Conservation (phyloP, 1,139 yeast genomes). For the Komagataea norvegica region DNA sequence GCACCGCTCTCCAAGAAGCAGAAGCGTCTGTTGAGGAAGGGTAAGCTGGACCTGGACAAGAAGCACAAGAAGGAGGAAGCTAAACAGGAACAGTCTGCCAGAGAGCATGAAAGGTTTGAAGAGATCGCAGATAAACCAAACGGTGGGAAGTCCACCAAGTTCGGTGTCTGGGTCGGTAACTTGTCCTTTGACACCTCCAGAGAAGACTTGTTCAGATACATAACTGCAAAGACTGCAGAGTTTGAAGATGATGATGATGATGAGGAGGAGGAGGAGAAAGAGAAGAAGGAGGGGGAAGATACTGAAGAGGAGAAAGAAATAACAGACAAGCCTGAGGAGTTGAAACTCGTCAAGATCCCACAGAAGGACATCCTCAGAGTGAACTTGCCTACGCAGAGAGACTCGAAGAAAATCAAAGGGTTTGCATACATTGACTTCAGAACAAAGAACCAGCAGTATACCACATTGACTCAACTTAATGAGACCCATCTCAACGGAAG, state of each 20-base stretch:
- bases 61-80: conserved; percentile 47
- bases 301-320: conserved; percentile 1
- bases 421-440: conserved; percentile 88
- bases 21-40: conserved; percentile 73
- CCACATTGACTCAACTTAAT: conserved; percentile 55
- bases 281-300: background rate
- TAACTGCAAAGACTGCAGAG: conserved; percentile 52
- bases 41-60: conserved; percentile 59
- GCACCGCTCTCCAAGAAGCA: conserved; percentile 90
- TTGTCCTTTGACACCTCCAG: conserved; percentile 78
- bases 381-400: conserved; percentile 58
- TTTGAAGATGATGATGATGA: conserved; percentile 38
- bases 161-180: conserved; percentile 94
- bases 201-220: conserved; percentile 65
- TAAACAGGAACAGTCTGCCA: conserved; percentile 26
- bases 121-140: conserved; percentile 14
- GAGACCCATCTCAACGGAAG: conserved; percentile 79
- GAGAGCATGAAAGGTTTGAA: conserved; percentile 15
- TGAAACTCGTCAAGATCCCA: conserved; percentile 38
- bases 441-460: conserved; percentile 55
- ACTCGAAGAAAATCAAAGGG: conserved; percentile 58
- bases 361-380: conserved; percentile 54
- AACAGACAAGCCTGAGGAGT: no score
- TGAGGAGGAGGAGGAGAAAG: conserved; percentile 1
- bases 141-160: conserved; percentile 24